Evolutionary conservation across 2,329 filamentous ascomycete species (phyloP), one percentile per base, ranked within the genome.

Genomic region (Alternaria conjuncta): DNA sequence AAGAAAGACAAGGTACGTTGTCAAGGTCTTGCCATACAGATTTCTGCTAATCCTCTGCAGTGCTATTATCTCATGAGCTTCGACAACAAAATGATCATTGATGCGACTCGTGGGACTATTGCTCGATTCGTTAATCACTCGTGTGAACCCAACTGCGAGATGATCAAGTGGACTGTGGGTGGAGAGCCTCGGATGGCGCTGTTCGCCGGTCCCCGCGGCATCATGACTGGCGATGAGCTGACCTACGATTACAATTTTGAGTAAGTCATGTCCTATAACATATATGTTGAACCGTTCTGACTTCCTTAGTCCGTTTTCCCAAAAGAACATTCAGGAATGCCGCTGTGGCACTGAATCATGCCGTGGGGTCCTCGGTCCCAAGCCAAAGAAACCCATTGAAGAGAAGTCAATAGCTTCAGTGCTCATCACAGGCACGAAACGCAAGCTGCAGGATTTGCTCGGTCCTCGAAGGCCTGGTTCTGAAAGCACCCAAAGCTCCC

Each of bases 41-140:
- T 12, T 8, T n/a, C 25, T 41, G 57, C 74, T 78, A 55, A 78
- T 68, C 18, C 45, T 3, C 57, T 46, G 20, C 71, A 97, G 92
- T 97, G 94, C 81, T 98, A 97, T 81, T 99, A 99, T 80, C 85
- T 99, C 54, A 99, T 99, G 96, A 94, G 93, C 60, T 97, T 98
- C 78, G 94, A 98, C 77, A 94, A 97, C 80, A 96, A 96, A 80
- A 96, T 98, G 89, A 97, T 98, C 74, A 97, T 99, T 69, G 96
- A 99, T 82, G 96, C 95, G 32, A 97, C 94, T 26, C 93, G 93
- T 60, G 96, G 96, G 73, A 97, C 93, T 69, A 97, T 98, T 80
- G 95, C 96, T 74, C 92, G 96, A 60, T 99, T 99, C 79, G 94
- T 99, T 78, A 99, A 99, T 78, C 96, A 99, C 80, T 97, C 94